Evolutionary conservation across 2,329 filamentous ascomycete species (phyloP).

Genomic region (Thielaviopsis cerberus): DNA sequence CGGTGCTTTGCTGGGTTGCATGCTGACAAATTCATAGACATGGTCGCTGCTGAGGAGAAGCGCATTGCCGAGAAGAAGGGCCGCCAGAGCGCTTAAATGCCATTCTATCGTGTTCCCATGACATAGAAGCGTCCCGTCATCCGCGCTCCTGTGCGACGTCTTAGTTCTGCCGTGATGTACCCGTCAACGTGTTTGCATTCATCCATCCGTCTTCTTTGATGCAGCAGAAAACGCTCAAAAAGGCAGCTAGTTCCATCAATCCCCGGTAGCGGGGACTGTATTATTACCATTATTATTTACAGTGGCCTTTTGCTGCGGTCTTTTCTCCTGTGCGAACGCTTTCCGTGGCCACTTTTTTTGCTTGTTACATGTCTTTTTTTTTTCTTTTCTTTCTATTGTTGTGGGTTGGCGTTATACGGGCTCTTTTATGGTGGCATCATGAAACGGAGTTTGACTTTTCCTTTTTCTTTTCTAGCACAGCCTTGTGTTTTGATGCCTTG

Average conservation of each 20-base stretch:
- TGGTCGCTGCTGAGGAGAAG: constrained; percentile 65
- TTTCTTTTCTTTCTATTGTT: neutral
- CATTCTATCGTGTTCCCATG: neutral
- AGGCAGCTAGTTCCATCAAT: no score
- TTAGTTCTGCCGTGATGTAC: neutral
- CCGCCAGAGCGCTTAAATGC: constrained; percentile 1
- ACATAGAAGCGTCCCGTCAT: neutral
- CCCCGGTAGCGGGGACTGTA: neutral
- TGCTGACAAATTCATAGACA: constrained; percentile 34
- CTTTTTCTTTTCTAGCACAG: neutral
- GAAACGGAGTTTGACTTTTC: neutral
- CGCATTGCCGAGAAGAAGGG: constrained; percentile 27
- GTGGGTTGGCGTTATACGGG: neutral
- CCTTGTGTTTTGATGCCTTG: no score
- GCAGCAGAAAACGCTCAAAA: no score
- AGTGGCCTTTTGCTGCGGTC: neutral
- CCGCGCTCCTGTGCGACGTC: neutral
- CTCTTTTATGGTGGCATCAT: neutral
- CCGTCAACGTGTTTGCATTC: neutral
- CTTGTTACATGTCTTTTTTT: neutral
- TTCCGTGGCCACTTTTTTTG: neutral
- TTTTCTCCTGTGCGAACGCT: no score
- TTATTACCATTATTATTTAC: neutral
- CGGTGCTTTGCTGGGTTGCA: neutral
- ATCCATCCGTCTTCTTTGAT: neutral